Conservation (phyloP, 345 rosid species). For the Salix dunnii region DNA sequence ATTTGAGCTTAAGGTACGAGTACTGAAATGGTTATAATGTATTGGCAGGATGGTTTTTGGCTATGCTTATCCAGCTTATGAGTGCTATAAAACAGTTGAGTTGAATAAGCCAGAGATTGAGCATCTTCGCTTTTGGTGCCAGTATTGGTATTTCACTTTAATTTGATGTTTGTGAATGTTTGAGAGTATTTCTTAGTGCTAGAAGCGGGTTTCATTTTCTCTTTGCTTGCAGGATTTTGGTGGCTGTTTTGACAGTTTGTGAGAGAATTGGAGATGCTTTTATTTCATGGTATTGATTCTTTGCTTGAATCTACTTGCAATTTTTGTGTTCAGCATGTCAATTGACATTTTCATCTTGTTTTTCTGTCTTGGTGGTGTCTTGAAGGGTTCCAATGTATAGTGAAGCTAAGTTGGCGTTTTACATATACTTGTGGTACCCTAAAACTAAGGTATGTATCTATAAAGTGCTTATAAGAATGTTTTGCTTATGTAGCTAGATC, state of each 20-base stretch:
- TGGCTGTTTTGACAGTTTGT: slow-evolving; percentile 52
- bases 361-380: slow-evolving; percentile 8
- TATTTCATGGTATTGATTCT: slow-evolving; percentile 50
- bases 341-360: slow-evolving; percentile 3
- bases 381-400: slow-evolving; percentile 85
- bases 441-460: slow-evolving; percentile 55
- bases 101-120: slow-evolving; percentile 57
- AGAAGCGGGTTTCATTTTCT: neutral
- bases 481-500: neutral
- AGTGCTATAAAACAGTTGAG: slow-evolving; percentile 60
- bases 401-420: slow-evolving; percentile 70
- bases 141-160: slow-evolving; percentile 38
- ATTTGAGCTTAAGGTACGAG: neutral
- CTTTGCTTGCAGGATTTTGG: slow-evolving; percentile 53
- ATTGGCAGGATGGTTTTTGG: slow-evolving; percentile 48
- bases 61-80: slow-evolving; percentile 65
- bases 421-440: slow-evolving; percentile 85
- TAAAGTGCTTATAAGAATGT: neutral
- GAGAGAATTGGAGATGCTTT: slow-evolving; percentile 66
- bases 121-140: slow-evolving; percentile 67
- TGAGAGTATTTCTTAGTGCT: neutral
- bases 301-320: neutral
- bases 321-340: neutral
- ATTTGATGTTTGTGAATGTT: neutral
- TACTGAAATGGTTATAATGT: slow-evolving; percentile 2